phyloP scores from a whole-genome alignment of 176 grass and related monocot genomes.

The Eragrostis nindensis region DNA sequence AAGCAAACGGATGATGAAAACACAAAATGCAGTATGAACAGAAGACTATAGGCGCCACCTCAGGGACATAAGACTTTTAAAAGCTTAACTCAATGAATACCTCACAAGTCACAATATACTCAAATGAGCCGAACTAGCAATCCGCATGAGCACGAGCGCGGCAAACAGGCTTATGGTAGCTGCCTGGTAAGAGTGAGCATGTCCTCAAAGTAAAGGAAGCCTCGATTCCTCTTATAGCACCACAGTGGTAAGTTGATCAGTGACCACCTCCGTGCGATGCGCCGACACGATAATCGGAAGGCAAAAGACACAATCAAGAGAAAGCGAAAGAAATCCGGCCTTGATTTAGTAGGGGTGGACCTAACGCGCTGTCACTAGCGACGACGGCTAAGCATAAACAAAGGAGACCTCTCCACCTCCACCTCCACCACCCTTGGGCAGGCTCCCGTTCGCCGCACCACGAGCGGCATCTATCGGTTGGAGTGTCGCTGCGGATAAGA shows the following conservation, averaged over 20 bases:
- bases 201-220: background rate
- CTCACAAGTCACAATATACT: constrained; percentile 18
- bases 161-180: background rate
- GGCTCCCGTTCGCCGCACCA: background rate
- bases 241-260: background rate
- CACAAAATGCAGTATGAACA: constrained; percentile 15
- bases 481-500: constrained; percentile 44
- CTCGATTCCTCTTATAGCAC: constrained; percentile 42
- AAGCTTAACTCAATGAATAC: constrained; percentile 8
- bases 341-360: constrained; percentile 26
- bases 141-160: background rate
- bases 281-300: constrained; percentile 36
- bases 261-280: background rate
- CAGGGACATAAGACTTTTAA: background rate
- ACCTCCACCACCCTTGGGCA: background rate
- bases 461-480: constrained; percentile 32
- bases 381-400: background rate
- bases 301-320: background rate
- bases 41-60: constrained; percentile 8
- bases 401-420: background rate
- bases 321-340: constrained; percentile 32
- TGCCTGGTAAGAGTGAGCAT: constrained; percentile 19
- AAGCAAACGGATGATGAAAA: constrained; percentile 5
- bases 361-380: constrained; percentile 1
- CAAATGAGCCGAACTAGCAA: background rate